Evolutionary conservation across 192 early-diverging fungal genomes (phyloP).

Genomic region (Thoreauomyces humboldtii): DNA sequence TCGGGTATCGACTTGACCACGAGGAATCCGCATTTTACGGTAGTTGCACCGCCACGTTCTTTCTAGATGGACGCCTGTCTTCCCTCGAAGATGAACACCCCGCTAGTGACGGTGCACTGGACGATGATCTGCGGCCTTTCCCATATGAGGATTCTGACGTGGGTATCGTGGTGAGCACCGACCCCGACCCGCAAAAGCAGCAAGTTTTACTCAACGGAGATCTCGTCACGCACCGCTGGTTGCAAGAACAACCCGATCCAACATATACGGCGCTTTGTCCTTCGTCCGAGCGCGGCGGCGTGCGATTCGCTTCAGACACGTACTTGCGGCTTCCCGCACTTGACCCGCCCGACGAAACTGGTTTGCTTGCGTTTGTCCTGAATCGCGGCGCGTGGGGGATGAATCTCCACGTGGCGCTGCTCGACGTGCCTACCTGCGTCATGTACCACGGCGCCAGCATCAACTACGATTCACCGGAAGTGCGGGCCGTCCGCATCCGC

Average conservation of each 20-base stretch:
- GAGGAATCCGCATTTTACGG: background rate
- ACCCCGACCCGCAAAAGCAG: background rate
- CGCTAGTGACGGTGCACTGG: background rate
- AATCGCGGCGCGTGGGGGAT: background rate
- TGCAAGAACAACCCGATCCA: background rate
- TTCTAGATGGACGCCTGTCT: background rate
- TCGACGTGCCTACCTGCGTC: background rate
- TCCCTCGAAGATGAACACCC: background rate
- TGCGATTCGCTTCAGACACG: background rate
- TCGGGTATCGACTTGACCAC: background rate
- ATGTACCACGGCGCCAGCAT: background rate
- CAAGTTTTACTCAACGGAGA: background rate
- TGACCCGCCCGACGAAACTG: too few species aligned
- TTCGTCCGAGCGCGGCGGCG: background rate
- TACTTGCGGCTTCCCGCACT: too few species aligned
- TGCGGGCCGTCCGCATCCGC: background rate
- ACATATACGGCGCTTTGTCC: background rate
- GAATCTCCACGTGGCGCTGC: background rate
- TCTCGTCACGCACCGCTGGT: background rate
- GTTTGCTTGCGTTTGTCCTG: too few species aligned
- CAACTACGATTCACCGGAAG: background rate
- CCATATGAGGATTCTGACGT: background rate
- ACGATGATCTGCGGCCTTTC: background rate
- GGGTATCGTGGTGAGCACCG: background rate
- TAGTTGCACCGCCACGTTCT: background rate